phyloP scores from a whole-genome alignment of 805 yeast genomes.

The Saccharomyces mikatae region DNA sequence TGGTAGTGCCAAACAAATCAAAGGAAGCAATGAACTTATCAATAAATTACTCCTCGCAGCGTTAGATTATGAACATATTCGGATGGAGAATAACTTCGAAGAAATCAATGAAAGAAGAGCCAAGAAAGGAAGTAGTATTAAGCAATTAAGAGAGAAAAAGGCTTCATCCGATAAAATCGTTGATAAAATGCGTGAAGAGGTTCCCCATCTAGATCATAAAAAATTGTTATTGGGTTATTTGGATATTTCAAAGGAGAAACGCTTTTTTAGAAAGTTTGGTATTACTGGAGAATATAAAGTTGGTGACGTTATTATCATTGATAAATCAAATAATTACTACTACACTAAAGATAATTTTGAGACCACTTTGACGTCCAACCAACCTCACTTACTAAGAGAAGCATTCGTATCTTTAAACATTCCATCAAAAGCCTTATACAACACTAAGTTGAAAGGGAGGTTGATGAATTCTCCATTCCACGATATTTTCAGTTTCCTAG shows the following conservation, averaged over 20 bases:
- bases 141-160: slow-evolving; percentile 36
- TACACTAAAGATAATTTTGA: slow-evolving; percentile 34
- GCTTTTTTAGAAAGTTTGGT: slow-evolving; percentile 22
- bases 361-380: slow-evolving; percentile 28
- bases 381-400: slow-evolving; percentile 30
- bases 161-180: slow-evolving; percentile 39
- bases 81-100: slow-evolving; percentile 36
- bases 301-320: slow-evolving; percentile 55
- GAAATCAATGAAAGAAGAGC: slow-evolving; percentile 31
- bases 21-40: slow-evolving; percentile 21
- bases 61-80: slow-evolving; percentile 41
- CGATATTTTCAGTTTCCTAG: slow-evolving; percentile 34
- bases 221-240: slow-evolving; percentile 41
- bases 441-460: slow-evolving; percentile 16
- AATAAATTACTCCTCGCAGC: slow-evolving; percentile 28
- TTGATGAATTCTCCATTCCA: slow-evolving; percentile 41
- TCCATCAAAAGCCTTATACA: slow-evolving; percentile 18
- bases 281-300: slow-evolving; percentile 20
- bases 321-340: slow-evolving; percentile 29
- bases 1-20: slow-evolving; percentile 13
- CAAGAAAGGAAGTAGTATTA: slow-evolving; percentile 39
- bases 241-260: slow-evolving; percentile 37
- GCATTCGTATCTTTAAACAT: slow-evolving; percentile 34
- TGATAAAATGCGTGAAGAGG: slow-evolving; percentile 40
- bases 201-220: slow-evolving; percentile 39